Base-by-base conservation (phyloP, 305 asterid species). In the Fraxinus albicans region DNA sequence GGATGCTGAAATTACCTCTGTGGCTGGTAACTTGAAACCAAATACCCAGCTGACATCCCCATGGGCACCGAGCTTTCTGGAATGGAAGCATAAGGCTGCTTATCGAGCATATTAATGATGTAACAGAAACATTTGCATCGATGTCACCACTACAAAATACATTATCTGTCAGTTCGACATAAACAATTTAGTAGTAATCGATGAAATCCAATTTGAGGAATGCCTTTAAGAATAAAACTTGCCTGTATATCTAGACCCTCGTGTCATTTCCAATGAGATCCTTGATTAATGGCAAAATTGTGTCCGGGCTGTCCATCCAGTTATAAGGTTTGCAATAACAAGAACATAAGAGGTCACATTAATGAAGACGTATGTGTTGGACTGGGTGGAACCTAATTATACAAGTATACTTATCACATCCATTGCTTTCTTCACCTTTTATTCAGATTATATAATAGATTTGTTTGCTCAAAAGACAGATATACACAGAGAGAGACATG, bases 81-180 rank as follows among this genome's bases (percentile, higher is more conserved):
- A 80, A 55, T 7, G 85, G 87, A 23, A 85, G 88, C 76, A 85
- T 82, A 12, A 88, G 87, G 74, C 85, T 84, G 50, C 84, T 81
- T 40, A 85, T 86, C 1, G 89, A 86, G 65, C 76, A 85, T 69
- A 87, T 82, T 42, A 89, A 75, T 53, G 91, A 67, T 78, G 91
- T 84, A 9, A 88, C 86, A n/a, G 91, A 88, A 23, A 88, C 90
- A 50, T 81, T 82, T 77, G 85, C 88, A 81, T 90, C 87, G 17
- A 67, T 79, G 55, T 85, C 90, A 67, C 89, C 89, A 73, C 92
- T 88, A 86, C 44, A 76, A 31, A 5, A 50, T 17, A 1, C 29
- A 58, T 58, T 6, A 2, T 58, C 69, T 58, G 7, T 58, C 69
- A 19, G 4, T 58, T n/a, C 69, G 29, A 58, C 13, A 2, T 19